These are phyloP conservation scores for Spongospora subterranea DNA, from an alignment of 208 protist species.

Conservation along the genomic window DNA sequence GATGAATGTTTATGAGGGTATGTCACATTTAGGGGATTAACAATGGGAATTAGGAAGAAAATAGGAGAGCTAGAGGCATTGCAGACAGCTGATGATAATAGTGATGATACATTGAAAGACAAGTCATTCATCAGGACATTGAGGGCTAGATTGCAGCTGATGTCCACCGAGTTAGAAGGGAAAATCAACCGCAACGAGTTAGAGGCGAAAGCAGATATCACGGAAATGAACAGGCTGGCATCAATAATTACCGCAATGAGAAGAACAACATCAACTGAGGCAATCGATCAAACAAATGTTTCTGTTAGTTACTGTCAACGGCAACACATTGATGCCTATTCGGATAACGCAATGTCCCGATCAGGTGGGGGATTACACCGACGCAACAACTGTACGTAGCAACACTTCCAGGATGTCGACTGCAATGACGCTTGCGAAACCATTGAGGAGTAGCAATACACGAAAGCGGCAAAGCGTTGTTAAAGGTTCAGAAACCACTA, in stretches of 20 bases:
- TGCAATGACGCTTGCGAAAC: too few species aligned
- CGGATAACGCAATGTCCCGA: too few species aligned
- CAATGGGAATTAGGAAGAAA: constrained; percentile 29
- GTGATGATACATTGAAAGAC: constrained; percentile 31
- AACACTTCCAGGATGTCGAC: too few species aligned
- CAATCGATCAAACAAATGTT: too few species aligned
- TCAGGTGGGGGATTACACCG: too few species aligned
- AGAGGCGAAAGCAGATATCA: constrained; percentile 10
- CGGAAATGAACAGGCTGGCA: not conserved
- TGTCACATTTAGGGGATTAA: constrained; percentile 25
- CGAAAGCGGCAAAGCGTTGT: too few species aligned
- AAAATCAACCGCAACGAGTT: not conserved
- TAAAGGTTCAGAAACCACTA: too few species aligned
- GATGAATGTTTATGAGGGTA: not conserved
- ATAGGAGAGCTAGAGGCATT: constrained; percentile 1
- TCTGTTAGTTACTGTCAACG: too few species aligned
- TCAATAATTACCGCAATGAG: not conserved
- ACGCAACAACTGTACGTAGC: too few species aligned
- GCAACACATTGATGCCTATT: too few species aligned
- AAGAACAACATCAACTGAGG: too few species aligned
- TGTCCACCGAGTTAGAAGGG: not conserved
- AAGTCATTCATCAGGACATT: constrained; percentile 42
- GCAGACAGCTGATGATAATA: not conserved
- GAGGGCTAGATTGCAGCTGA: constrained; percentile 3
- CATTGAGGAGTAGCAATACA: too few species aligned